Conservation (phyloP, 2,329 filamentous ascomycete species). For the Arachnomyces sp. region DNA sequence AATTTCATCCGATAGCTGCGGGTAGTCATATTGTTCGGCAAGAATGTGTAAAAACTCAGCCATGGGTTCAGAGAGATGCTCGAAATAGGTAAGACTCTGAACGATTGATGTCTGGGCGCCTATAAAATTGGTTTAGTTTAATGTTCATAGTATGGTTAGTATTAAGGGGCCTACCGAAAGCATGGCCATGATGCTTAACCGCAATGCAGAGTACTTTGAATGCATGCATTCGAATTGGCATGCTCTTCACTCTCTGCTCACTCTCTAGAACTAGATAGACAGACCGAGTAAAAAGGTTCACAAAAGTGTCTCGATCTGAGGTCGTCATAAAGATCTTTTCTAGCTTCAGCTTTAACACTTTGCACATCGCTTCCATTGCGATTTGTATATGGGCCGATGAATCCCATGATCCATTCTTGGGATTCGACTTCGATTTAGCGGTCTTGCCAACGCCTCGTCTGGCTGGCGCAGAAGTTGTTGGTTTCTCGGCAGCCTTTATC, state of each 20-base stretch:
- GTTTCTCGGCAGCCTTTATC: constrained; percentile 85
- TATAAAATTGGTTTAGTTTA: constrained; percentile 32
- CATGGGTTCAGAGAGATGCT: constrained; percentile 98
- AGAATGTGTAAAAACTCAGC: constrained; percentile 95
- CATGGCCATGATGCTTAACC: constrained; percentile 95
- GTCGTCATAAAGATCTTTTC: constrained; percentile 92
- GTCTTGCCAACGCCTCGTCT: constrained; percentile 68
- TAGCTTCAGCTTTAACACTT: constrained; percentile 86
- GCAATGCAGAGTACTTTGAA: constrained; percentile 97
- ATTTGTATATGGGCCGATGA: constrained; percentile 79
- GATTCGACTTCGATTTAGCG: constrained; percentile 59
- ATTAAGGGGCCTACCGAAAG: constrained; percentile 59
- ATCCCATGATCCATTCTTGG: constrained; percentile 78
- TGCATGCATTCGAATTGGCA: constrained; percentile 84
- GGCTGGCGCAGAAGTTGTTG: constrained; percentile 61
- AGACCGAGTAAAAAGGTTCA: constrained; percentile 82
- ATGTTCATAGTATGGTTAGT: background rate
- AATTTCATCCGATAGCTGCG: constrained; percentile 88
- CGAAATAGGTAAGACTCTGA: constrained; percentile 95
- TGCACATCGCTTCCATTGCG: constrained; percentile 90
- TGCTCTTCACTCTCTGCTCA: constrained; percentile 84
- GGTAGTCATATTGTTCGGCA: constrained; percentile 94
- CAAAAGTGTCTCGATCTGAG: constrained; percentile 90
- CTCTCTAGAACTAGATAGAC: constrained; percentile 92
- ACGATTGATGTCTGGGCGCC: constrained; percentile 96